Percentiles rank a stretch among this genome's conserved stretches.
These are phyloP conservation scores for Cryphonectria parasitica DNA, from an alignment of 2,329 filamentous ascomycete species.

Conservation along the genomic window DNA sequence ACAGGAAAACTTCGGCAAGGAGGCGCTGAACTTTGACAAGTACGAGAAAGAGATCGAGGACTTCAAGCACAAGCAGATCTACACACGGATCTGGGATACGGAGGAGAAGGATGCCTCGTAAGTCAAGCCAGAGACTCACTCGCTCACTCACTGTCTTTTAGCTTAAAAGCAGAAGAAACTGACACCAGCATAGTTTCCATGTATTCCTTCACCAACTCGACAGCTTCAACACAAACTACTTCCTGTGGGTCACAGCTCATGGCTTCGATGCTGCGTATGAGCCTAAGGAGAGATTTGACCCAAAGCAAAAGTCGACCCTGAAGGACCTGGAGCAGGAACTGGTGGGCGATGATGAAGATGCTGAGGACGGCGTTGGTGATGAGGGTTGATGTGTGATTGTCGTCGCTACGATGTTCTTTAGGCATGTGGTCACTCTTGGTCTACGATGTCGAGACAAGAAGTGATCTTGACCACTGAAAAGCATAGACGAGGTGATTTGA, in stretches of 20 bases:
- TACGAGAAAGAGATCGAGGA: slow-evolving; percentile 78
- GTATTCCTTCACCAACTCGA: slow-evolving; percentile 81
- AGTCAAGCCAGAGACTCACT: slow-evolving; percentile 42
- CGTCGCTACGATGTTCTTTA: neutral
- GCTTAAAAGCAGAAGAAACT: slow-evolving; percentile 1
- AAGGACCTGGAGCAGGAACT: slow-evolving; percentile 51
- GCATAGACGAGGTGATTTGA: neutral
- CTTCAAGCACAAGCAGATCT: slow-evolving; percentile 93
- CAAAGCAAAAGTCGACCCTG: slow-evolving; percentile 31
- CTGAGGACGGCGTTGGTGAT: slow-evolving; percentile 48
- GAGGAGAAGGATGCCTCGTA: slow-evolving; percentile 87
- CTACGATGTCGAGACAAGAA: too few species aligned
- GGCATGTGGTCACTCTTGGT: neutral
- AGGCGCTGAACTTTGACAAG: slow-evolving; percentile 76
- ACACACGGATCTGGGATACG: slow-evolving; percentile 85
- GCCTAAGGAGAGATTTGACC: slow-evolving; percentile 45
- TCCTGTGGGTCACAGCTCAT: slow-evolving; percentile 74
- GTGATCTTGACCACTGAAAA: neutral
- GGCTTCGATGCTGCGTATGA: slow-evolving; percentile 65
- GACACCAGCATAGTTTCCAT: slow-evolving; percentile 62
- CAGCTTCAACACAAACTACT: slow-evolving; percentile 71
- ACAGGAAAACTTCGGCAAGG: slow-evolving; percentile 62
- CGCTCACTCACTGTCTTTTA: too few species aligned
- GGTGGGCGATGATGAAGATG: slow-evolving; percentile 57
- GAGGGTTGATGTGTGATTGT: neutral